Conservation (phyloP, 2,329 filamentous ascomycete species). For the Nemania bipapillata region DNA sequence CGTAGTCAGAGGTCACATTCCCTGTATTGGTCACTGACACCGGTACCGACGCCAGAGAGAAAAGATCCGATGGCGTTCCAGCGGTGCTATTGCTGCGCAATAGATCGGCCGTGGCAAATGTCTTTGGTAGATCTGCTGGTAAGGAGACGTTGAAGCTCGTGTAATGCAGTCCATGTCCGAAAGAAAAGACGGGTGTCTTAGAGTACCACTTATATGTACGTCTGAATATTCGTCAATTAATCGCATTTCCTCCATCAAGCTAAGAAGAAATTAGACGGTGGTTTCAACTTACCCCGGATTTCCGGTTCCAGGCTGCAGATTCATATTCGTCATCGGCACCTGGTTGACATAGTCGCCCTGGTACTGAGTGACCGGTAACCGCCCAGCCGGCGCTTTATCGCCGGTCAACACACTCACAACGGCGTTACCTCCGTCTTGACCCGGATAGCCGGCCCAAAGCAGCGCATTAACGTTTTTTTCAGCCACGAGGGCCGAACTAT, state of each 20-base stretch:
- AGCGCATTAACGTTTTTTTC: constrained; percentile 62
- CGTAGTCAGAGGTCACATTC: constrained; percentile 61
- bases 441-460: constrained; percentile 69
- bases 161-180: constrained; percentile 68
- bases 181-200: constrained; percentile 61
- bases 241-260: background rate
- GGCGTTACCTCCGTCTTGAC: constrained; percentile 68
- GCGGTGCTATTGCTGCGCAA: constrained; percentile 47
- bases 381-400: constrained; percentile 61
- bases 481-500: constrained; percentile 60
- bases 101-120: constrained; percentile 42
- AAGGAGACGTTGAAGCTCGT: constrained; percentile 60
- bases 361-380: constrained; percentile 67
- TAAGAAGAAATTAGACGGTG: background rate
- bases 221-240: constrained; percentile 25
- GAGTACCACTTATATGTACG: constrained; percentile 70
- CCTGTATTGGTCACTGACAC: constrained; percentile 63
- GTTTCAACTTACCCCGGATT: constrained; percentile 56
- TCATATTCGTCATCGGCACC: constrained; percentile 67
- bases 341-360: constrained; percentile 62
- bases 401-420: constrained; percentile 66
- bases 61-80: constrained; percentile 55
- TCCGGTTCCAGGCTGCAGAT: constrained; percentile 58
- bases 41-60: constrained; percentile 56
- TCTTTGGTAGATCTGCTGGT: constrained; percentile 39